Evolutionary conservation across 1,284 basidiomycete genomes (phyloP).

Genomic region (Ceratobasidium papillatum): DNA sequence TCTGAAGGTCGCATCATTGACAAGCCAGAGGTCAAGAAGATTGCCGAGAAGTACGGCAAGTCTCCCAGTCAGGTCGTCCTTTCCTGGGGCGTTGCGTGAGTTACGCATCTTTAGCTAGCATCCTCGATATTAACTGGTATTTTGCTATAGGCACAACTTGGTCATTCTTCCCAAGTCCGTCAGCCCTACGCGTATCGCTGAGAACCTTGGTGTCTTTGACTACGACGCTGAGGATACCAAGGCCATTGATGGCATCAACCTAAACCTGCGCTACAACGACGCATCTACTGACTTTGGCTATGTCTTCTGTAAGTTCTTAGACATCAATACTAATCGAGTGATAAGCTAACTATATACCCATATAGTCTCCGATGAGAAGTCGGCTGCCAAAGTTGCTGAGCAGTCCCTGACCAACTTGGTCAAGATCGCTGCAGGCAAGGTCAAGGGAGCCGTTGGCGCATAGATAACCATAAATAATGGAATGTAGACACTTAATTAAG

Average conservation of each 20-base stretch:
- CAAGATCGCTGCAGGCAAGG: slow-evolving; percentile 31
- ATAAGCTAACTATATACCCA: neutral
- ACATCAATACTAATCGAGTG: neutral
- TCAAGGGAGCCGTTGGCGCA: slow-evolving; percentile 18
- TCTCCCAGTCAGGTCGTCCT: slow-evolving; percentile 53
- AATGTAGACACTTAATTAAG: slow-evolving; percentile 4
- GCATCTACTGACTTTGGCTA: slow-evolving; percentile 39
- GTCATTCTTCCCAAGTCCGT: slow-evolving; percentile 41
- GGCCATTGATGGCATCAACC: slow-evolving; percentile 16
- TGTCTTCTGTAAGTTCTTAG: slow-evolving; percentile 24
- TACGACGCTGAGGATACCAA: slow-evolving; percentile 27
- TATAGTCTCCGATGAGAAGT: slow-evolving; percentile 37
- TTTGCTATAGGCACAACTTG: slow-evolving; percentile 17
- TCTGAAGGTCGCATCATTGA: slow-evolving; percentile 52
- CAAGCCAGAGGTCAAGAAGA: slow-evolving; percentile 50
- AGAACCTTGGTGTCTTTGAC: slow-evolving; percentile 30
- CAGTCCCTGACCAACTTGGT: slow-evolving; percentile 14
- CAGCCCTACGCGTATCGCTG: slow-evolving; percentile 24
- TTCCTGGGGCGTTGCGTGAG: slow-evolving; percentile 54
- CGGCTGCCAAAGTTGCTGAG: slow-evolving; percentile 33
- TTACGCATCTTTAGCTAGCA: slow-evolving; percentile 42
- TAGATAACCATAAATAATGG: neutral
- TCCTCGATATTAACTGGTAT: neutral
- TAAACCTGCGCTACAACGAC: slow-evolving; percentile 37
- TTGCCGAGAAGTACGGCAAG: slow-evolving; percentile 54